Percentiles rank a stretch among this genome's conserved stretches.
Evolutionary conservation across 176 grass and related monocot species (phyloP).

Genomic region (Ensete glaucum): DNA sequence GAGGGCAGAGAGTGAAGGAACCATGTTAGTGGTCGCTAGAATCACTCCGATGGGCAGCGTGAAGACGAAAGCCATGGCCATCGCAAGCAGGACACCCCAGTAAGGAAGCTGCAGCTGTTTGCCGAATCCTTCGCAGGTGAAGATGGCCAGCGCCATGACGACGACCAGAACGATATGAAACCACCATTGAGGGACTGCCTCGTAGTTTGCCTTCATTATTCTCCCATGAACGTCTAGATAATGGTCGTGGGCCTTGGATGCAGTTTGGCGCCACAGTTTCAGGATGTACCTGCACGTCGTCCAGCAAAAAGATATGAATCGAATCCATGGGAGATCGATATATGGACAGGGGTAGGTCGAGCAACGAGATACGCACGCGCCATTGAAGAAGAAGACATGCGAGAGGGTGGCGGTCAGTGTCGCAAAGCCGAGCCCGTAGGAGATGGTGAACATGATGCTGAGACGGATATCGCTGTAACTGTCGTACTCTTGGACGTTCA

Average conservation of each 20-base stretch:
- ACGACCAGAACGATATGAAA: constrained; percentile 48
- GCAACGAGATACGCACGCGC: constrained; percentile 9
- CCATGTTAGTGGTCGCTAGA: constrained; percentile 58
- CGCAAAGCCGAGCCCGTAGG: constrained; percentile 1
- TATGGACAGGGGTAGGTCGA: background rate
- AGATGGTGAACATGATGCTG: background rate
- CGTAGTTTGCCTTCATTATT: constrained; percentile 70
- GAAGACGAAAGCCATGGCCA: constrained; percentile 58
- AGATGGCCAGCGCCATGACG: constrained; percentile 36
- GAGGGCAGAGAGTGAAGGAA: background rate
- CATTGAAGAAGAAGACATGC: constrained; percentile 26
- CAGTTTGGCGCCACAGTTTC: constrained; percentile 43
- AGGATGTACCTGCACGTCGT: background rate
- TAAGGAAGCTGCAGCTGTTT: constrained; percentile 72
- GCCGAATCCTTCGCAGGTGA: constrained; percentile 27
- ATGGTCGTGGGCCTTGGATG: constrained; percentile 26
- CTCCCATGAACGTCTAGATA: constrained; percentile 55
- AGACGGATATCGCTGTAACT: constrained; percentile 30
- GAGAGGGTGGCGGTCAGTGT: background rate
- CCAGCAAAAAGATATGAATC: no score
- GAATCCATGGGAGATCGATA: background rate
- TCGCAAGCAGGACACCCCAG: constrained; percentile 70
- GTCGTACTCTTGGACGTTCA: constrained; percentile 50
- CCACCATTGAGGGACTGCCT: constrained; percentile 68
- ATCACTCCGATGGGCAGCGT: constrained; percentile 81